Evolutionary conservation across 169 alveolate genomes (phyloP), one percentile per base, ranked within the genome.

Genomic region (Cystoisospora suis): DNA sequence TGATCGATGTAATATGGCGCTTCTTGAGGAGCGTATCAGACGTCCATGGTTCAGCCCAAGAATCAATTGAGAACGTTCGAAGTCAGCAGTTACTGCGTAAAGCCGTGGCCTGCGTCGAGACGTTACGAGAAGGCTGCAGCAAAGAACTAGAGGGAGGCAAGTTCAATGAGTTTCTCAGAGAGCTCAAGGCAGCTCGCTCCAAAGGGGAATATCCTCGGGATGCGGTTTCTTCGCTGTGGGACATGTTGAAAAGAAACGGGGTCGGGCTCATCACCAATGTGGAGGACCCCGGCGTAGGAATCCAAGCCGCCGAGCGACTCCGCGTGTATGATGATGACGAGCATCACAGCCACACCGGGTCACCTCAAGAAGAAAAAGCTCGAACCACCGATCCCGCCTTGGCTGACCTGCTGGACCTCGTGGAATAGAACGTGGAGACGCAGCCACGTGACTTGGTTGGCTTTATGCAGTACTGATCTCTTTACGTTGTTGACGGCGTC

Each of bases 271-370:
- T 83, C 15, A 83, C 89, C 4, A 58, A 58, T 0, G 89, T 44
- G 27, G 89, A 83, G 72, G 89, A 83, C 29, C 89, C 89, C 1
- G 81, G 72, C 80, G 89, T 59, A 3, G 89, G 44, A 5, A 59
- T 83, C 4, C 69, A 65, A 1, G 81, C 89, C 20, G n/a, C 27
- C 6, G 46, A 58, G 17, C 0, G 53, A 1, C 49, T 40, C 47
- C 12, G 81, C 12, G 42, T 83, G n/a, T 83, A 83, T 61, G 56
- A 23, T 61, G 47, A 5, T 5, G 27, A 6, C 6, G 42, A 12
- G 5, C n/a, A 65, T 9, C 27, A 4, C 36, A 15, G 3, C 34
- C 9, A 7, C 5, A 65, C 77, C 15, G 4, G 34, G n/a, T 7
- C 77, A 1, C 0, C 40, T 36, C 38, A 1, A 3, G 44, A 36